Percentiles rank a stretch among this genome's conserved stretches.
Conservation (phyloP, 805 yeast species). For the Metschnikowia lochheadii region DNA sequence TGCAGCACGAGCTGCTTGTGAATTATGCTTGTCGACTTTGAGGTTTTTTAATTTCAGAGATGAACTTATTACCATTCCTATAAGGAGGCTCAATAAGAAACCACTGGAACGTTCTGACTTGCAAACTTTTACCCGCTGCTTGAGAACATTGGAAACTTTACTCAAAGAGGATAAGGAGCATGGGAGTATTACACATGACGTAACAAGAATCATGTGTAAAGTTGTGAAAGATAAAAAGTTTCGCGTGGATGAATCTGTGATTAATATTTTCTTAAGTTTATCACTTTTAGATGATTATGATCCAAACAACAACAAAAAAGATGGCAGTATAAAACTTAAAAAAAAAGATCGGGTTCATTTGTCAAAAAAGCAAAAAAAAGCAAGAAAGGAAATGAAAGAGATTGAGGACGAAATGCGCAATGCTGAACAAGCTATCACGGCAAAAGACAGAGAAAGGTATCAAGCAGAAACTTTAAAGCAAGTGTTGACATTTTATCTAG, state of each 20-base stretch:
- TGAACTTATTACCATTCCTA: constrained; percentile 65
- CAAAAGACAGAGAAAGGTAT: constrained; percentile 77
- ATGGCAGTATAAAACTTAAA: constrained; percentile 47
- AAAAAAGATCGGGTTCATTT: constrained; percentile 89
- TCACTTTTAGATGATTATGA: constrained; percentile 66
- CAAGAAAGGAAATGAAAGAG: constrained; percentile 76
- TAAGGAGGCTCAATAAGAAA: constrained; percentile 62
- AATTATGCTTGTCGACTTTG: constrained; percentile 55
- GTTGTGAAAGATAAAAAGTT: constrained; percentile 69
- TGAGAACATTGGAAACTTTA: constrained; percentile 65
- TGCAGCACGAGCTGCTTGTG: constrained; percentile 77
- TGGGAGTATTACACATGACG: constrained; percentile 77
- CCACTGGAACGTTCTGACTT: constrained; percentile 48
- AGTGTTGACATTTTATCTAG: constrained; percentile 70
- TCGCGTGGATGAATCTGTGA: constrained; percentile 77
- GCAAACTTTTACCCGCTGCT: constrained; percentile 51
- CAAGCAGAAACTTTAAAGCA: constrained; percentile 81
- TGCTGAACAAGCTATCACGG: constrained; percentile 85
- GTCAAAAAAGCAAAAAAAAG: constrained; percentile 85
- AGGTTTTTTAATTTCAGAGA: constrained; percentile 77
- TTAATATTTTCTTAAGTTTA: constrained; percentile 68
- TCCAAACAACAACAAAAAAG: constrained; percentile 49
- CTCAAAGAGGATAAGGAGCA: constrained; percentile 69
- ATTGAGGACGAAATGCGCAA: constrained; percentile 85
- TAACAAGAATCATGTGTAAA: constrained; percentile 63